A percentile compares a stretch with the other conserved stretches of the same genome.
Conservation (phyloP, 768 basidiomycete species). For the Leccinum arenicola region DNA sequence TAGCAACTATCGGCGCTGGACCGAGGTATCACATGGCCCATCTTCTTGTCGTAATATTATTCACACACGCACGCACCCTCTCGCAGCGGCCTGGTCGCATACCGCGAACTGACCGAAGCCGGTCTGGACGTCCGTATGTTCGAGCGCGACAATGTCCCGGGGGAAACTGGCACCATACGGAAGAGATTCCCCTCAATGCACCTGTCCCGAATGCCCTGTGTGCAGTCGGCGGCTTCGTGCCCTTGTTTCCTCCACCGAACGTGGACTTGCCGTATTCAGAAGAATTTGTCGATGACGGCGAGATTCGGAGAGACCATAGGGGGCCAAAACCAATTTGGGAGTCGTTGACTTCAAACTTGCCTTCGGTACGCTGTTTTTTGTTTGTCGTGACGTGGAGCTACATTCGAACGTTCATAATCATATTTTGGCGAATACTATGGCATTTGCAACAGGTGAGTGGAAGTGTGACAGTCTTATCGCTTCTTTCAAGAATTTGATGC, state of each 20-base stretch:
- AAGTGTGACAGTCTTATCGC: background rate
- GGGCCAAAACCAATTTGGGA: conserved; percentile 16
- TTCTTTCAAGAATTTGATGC: background rate
- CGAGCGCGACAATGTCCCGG: conserved; percentile 12
- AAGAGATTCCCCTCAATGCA: conserved; percentile 12
- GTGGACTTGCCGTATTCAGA: conserved; percentile 10
- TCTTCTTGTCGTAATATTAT: background rate
- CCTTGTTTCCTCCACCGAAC: conserved; percentile 6
- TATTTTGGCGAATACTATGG: background rate
- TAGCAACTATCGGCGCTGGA: conserved; percentile 17
- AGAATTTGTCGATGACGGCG: conserved; percentile 8
- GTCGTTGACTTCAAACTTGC: conserved; percentile 7
- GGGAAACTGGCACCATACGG: conserved; percentile 18
- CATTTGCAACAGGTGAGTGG: background rate
- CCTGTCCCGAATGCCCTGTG: conserved; percentile 9
- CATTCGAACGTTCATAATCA: background rate
- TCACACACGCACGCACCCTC: background rate
- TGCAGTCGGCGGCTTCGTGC: conserved; percentile 9
- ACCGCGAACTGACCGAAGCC: conserved; percentile 11
- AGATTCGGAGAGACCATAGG: conserved; percentile 7
- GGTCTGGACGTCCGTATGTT: conserved; percentile 19
- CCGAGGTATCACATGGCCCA: conserved; percentile 6
- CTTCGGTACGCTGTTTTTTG: conserved; percentile 9
- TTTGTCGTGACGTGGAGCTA: background rate
- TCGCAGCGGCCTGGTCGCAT: conserved; percentile 13